These are phyloP conservation scores for Vanderwaltozyma tropicalis DNA, from an alignment of 805 yeast species.

Conservation along the genomic window DNA sequence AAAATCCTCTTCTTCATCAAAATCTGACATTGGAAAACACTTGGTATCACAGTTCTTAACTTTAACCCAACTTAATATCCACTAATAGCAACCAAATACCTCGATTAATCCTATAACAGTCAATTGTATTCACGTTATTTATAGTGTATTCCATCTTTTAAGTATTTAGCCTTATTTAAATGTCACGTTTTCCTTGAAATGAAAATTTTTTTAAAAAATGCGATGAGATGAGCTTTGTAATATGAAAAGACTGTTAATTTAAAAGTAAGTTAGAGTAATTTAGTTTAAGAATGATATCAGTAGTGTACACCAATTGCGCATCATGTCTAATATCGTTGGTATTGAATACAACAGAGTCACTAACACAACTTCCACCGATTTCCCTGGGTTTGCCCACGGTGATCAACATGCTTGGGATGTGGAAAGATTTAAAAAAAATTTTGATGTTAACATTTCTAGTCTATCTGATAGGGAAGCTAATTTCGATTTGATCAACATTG, in stretches of 20 bases:
- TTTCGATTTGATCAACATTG: conserved; percentile 78
- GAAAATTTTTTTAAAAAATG: neutral
- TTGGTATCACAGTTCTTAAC: no score
- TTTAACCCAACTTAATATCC: neutral
- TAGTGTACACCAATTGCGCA: neutral
- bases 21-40: conserved; percentile 1
- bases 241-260: neutral
- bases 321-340: conserved; percentile 53
- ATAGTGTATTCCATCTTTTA: no score
- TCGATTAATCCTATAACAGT: no score
- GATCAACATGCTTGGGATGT: conserved; percentile 72
- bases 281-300: neutral
- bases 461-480: conserved; percentile 63
- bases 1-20: conserved; percentile 10
- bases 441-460: conserved; percentile 58
- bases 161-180: neutral
- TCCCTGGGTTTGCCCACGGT: conserved; percentile 67
- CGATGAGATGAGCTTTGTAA: conserved; percentile 9
- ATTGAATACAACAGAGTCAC: conserved; percentile 87
- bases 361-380: conserved; percentile 79
- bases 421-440: conserved; percentile 59
- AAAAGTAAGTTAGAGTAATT: neutral
- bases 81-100: neutral
- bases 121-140: no score
- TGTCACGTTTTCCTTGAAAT: neutral